Conservation (phyloP, 2,329 filamentous ascomycete genomes). For the Sclerotinia subarctica region DNA sequence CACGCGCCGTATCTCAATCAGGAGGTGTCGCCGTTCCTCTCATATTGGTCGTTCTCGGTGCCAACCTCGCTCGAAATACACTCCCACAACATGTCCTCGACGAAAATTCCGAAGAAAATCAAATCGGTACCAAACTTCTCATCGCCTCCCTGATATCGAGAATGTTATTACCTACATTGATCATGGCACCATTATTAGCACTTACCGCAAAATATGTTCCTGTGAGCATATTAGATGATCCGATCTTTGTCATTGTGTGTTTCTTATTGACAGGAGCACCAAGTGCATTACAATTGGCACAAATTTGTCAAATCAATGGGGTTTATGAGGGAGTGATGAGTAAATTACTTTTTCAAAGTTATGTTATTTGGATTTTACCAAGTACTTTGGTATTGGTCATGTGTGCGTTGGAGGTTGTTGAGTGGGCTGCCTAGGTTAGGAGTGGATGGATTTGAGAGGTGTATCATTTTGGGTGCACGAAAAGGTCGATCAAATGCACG, state of each 20-base stretch:
- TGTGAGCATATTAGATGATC: conserved; percentile 92
- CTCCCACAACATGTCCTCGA: conserved; percentile 60
- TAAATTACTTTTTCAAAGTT: conserved; percentile 89
- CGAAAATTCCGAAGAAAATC: conserved; percentile 66
- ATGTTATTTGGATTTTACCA: conserved; percentile 93
- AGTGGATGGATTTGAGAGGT: neutral
- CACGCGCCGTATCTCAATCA: conserved; percentile 78
- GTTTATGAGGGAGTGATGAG: conserved; percentile 96
- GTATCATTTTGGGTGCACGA: neutral
- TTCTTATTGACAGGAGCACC: conserved; percentile 94
- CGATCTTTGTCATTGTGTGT: conserved; percentile 96
- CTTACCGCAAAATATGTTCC: conserved; percentile 85
- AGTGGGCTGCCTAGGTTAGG: conserved; percentile 62
- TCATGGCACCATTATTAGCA: conserved; percentile 90
- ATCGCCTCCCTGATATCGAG: conserved; percentile 81
- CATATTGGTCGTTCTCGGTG: conserved; percentile 91
- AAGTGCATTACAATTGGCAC: conserved; percentile 87
- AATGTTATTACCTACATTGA: conserved; percentile 85
- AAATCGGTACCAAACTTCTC: conserved; percentile 71
- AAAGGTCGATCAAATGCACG: neutral
- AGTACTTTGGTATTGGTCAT: conserved; percentile 89
- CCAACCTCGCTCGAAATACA: conserved; percentile 90
- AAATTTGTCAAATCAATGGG: conserved; percentile 97
- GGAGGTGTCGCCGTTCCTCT: conserved; percentile 90
- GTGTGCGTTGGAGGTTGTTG: conserved; percentile 85